These are phyloP conservation scores for Rosa lucieae DNA, from an alignment of 306 rosid species.

Conservation along the genomic window DNA sequence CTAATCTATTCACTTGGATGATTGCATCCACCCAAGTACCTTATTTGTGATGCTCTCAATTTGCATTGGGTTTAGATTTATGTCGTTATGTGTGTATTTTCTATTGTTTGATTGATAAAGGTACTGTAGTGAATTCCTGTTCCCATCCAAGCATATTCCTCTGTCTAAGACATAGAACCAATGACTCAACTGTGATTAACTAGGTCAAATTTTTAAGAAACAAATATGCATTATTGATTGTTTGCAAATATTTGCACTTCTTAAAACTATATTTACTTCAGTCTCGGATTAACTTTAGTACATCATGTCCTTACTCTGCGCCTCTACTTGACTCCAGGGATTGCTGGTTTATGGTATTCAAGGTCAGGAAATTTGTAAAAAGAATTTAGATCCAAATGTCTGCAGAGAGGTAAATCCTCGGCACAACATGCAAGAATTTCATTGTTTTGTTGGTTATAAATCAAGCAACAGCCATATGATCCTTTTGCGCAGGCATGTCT, in stretches of 20 bases:
- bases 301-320: conserved; percentile 4
- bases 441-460: conserved; percentile 11
- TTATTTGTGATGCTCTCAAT: no score
- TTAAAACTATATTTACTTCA: neutral
- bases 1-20: no score
- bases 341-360: conserved; percentile 89
- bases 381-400: conserved; percentile 64
- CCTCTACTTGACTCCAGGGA: conserved; percentile 65
- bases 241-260: neutral
- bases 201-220: neutral
- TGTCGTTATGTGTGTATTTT: no score
- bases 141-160: neutral
- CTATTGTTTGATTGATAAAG: no score
- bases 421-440: conserved; percentile 8
- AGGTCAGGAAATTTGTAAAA: conserved; percentile 80
- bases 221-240: neutral
- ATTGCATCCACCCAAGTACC: no score
- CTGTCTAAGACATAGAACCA: neutral
- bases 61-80: no score
- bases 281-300: neutral
- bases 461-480: conserved; percentile 4
- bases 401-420: conserved; percentile 69
- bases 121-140: neutral
- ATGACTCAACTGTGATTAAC: neutral
- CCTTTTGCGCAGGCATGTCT: conserved; percentile 61